Percentiles rank a stretch among this genome's conserved stretches.
Evolutionary conservation across 108 stramenopile genomes (phyloP).

Genomic region (Fragilaria crotonensis): DNA sequence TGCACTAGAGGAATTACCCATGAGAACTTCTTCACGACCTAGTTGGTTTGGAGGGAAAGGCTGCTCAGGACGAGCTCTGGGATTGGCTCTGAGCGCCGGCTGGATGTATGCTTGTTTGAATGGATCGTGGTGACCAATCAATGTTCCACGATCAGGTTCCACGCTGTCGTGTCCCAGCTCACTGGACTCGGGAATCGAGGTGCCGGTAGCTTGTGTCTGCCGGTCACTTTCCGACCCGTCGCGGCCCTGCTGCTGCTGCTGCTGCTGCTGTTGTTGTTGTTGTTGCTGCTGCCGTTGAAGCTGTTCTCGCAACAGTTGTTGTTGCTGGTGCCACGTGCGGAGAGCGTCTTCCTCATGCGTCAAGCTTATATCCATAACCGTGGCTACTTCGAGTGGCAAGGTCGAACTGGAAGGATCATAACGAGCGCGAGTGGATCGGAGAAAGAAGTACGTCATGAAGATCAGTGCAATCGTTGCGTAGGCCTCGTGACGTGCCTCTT

Average conservation of each 20-base stretch:
- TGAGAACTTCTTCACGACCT: slow-evolving; percentile 58
- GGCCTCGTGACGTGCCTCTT: slow-evolving; percentile 80
- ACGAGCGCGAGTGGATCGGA: slow-evolving; percentile 71
- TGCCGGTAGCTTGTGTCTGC: not conserved
- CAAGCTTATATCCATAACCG: slow-evolving; percentile 84
- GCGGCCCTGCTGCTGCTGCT: not conserved
- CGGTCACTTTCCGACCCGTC: not conserved
- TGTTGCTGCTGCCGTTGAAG: slow-evolving; percentile 1
- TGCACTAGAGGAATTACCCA: slow-evolving; percentile 13
- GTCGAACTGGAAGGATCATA: slow-evolving; percentile 81
- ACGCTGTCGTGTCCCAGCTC: not conserved
- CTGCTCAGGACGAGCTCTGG: slow-evolving; percentile 77
- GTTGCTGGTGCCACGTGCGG: too few relatives aligned
- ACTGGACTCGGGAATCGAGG: not conserved
- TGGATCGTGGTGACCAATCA: slow-evolving; percentile 62
- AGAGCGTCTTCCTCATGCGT: slow-evolving; percentile 60
- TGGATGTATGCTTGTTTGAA: slow-evolving; percentile 80
- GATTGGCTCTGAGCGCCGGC: slow-evolving; percentile 72
- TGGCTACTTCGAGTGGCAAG: slow-evolving; percentile 82
- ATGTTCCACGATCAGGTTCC: slow-evolving; percentile 44
- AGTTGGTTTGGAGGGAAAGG: slow-evolving; percentile 84
- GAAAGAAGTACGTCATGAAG: slow-evolving; percentile 78
- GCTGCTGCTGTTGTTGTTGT: not conserved
- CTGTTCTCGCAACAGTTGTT: slow-evolving; percentile 18
- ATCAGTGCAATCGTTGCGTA: slow-evolving; percentile 86